Conservation (phyloP, 169 alveolate genomes). For the Sarcocystis neurona region DNA sequence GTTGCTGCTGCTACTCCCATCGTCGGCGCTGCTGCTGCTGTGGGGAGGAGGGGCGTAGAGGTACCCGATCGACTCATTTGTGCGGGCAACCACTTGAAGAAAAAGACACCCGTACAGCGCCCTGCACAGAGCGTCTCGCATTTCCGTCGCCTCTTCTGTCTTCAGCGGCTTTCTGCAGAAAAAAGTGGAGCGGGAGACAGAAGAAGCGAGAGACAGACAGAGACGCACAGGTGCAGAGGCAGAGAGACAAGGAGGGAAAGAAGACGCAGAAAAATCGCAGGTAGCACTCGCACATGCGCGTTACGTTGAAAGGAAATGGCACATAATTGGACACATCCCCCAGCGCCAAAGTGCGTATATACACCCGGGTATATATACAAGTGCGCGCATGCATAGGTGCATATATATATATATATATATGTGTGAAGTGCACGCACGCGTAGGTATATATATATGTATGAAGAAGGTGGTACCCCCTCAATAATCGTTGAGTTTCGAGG, state of each 20-base stretch:
- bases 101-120: conserved; percentile 94
- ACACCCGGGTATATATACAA: too few species aligned
- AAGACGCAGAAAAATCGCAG: not conserved
- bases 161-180: conserved; percentile 77
- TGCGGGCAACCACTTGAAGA: conserved; percentile 90
- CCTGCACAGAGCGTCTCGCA: conserved; percentile 93
- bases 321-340: too few species aligned
- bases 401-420: too few species aligned
- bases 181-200: too few species aligned
- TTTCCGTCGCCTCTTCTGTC: conserved; percentile 78
- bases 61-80: conserved; percentile 90
- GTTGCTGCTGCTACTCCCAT: not conserved
- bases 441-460: not conserved
- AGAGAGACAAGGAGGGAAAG: not conserved
- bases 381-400: too few species aligned
- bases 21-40: conserved; percentile 28
- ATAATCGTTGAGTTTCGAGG: not conserved
- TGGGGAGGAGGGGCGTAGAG: not conserved
- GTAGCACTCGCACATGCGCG: too few species aligned
- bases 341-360: too few species aligned
- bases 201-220: not conserved
- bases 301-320: too few species aligned
- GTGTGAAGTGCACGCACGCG: too few species aligned
- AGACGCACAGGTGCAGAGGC: not conserved
- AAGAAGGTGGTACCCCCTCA: too few species aligned